A percentile compares a stretch with the other conserved stretches of the same genome.
These are phyloP conservation scores for Planoprotostelium fungivorum DNA, from an alignment of 78 protist genomes.

Conservation along the genomic window DNA sequence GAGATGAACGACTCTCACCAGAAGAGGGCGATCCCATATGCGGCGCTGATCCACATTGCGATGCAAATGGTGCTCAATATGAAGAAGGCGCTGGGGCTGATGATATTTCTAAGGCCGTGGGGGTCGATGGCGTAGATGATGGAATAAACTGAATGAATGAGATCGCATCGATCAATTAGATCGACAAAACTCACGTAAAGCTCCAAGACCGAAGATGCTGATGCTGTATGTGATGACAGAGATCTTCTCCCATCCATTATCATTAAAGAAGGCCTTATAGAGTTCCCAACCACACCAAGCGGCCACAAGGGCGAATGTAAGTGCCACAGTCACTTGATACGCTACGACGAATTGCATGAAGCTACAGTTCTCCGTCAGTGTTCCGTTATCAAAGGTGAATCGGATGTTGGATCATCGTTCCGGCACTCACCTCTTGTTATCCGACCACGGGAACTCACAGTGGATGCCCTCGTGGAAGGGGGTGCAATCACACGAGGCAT, in stretches of 20 bases:
- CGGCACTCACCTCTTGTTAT: too few relatives aligned
- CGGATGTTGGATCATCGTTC: too few relatives aligned
- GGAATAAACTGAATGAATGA: neutral
- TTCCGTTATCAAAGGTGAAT: neutral
- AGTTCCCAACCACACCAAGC: neutral
- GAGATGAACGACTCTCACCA: neutral
- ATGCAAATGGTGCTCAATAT: neutral
- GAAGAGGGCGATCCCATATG: neutral
- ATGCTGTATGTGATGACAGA: neutral
- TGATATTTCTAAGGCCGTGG: neutral
- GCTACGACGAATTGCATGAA: neutral
- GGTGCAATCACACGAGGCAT: too few relatives aligned
- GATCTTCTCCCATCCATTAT: neutral
- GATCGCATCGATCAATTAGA: neutral
- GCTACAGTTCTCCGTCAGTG: neutral
- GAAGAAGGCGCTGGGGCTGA: neutral
- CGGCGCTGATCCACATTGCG: neutral
- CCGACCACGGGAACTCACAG: too few relatives aligned
- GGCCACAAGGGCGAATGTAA: neutral
- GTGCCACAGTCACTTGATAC: neutral
- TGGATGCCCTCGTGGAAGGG: too few relatives aligned
- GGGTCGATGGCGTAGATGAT: neutral
- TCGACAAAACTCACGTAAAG: neutral
- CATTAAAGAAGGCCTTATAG: neutral
- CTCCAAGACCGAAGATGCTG: neutral